A percentile compares a stretch with the other conserved stretches of the same genome.
These are phyloP conservation scores for Cadophora luteo-olivacea DNA, from an alignment of 2,329 filamentous ascomycete species.

Conservation along the genomic window DNA sequence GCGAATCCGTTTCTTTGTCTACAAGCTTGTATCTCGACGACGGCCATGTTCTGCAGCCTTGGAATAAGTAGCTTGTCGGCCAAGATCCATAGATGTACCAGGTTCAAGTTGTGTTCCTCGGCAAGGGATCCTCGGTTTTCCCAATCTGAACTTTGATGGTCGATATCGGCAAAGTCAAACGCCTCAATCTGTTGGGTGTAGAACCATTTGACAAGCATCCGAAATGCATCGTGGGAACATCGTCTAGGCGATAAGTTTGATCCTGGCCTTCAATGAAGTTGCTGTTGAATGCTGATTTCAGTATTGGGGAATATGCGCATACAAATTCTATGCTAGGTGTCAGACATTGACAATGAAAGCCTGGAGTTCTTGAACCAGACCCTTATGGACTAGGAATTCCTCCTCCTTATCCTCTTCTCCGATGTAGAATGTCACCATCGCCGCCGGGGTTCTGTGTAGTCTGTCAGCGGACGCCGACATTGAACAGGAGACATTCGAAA, in stretches of 20 bases:
- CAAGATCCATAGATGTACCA: conserved; percentile 12
- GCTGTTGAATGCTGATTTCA: conserved; percentile 12
- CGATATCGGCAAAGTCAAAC: background rate
- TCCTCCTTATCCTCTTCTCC: no score
- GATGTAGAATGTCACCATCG: no score
- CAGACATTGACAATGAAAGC: background rate
- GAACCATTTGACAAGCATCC: conserved; percentile 1
- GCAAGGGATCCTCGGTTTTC: background rate
- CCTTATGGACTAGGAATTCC: no score
- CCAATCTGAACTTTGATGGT: no score
- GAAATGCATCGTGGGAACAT: background rate
- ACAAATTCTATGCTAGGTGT: background rate
- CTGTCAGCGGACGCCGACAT: no score
- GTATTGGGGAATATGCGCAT: background rate
- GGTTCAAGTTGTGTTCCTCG: conserved; percentile 2
- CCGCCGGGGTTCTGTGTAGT: no score
- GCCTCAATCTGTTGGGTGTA: background rate
- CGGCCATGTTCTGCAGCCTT: conserved; percentile 3
- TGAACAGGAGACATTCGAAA: no score
- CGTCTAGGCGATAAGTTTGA: conserved; percentile 2
- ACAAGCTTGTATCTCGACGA: background rate
- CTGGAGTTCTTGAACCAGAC: background rate
- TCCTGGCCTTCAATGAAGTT: conserved; percentile 13
- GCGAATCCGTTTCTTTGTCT: no score
- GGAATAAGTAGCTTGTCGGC: conserved; percentile 11